Percentiles rank a stretch among this genome's conserved stretches.
These are phyloP conservation scores for Geotrichum fermentans DNA, from an alignment of 1,139 yeast genomes.

Conservation along the genomic window DNA sequence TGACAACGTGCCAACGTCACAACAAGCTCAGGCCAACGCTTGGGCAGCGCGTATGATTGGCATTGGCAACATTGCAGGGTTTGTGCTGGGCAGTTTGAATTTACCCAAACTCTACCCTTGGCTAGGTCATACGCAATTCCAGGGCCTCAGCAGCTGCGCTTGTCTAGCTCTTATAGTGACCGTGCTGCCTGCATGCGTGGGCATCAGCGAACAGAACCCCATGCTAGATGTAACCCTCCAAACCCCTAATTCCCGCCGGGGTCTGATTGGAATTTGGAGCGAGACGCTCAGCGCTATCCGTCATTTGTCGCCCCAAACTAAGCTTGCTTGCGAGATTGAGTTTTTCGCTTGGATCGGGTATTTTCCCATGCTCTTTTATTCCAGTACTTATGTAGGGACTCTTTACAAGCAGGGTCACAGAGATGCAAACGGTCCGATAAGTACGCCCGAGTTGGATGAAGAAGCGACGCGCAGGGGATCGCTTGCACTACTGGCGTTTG, in stretches of 20 bases:
- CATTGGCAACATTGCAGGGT: conserved; percentile 46
- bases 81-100: conserved; percentile 38
- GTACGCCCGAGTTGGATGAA: conserved; percentile 25
- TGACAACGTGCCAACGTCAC: conserved; percentile 46
- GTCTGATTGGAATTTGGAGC: conserved; percentile 25
- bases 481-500: conserved; percentile 42
- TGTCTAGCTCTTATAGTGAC: conserved; percentile 36
- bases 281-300: conserved; percentile 41
- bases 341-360: conserved; percentile 53
- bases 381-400: conserved; percentile 49
- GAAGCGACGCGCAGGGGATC: conserved; percentile 46
- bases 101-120: conserved; percentile 35
- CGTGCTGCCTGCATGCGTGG: conserved; percentile 37
- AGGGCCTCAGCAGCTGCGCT: conserved; percentile 41
- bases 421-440: conserved; percentile 36
- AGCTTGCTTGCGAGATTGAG: conserved; percentile 43
- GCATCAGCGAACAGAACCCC: conserved; percentile 47
- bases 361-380: conserved; percentile 47
- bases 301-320: conserved; percentile 43
- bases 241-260: conserved; percentile 34
- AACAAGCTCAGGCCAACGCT: conserved; percentile 52
- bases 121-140: conserved; percentile 44
- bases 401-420: conserved; percentile 40
- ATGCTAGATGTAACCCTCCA: conserved; percentile 34
- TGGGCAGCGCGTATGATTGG: conserved; percentile 62